Conservation (phyloP, 331 rosid genomes). For the Prunus yedoensis region DNA sequence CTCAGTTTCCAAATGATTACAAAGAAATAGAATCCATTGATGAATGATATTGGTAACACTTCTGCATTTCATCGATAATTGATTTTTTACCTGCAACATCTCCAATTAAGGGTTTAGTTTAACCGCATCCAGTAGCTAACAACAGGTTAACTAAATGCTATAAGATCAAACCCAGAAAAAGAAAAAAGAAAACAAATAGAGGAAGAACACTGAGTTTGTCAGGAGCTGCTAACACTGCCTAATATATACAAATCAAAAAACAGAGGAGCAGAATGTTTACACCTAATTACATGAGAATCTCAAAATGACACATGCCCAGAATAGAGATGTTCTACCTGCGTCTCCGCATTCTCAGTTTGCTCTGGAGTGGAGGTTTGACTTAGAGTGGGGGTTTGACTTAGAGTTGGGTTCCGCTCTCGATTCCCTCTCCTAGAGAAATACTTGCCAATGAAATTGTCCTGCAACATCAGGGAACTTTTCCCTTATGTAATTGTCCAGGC, state of each 20-base stretch:
- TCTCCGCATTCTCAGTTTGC: constrained; percentile 19
- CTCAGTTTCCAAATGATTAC: too few relatives aligned
- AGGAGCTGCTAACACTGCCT: constrained; percentile 18
- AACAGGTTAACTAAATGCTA: constrained; percentile 9
- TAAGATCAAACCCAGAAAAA: background rate
- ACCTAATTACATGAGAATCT: constrained; percentile 12
- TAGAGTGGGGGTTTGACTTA: background rate
- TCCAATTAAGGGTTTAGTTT: constrained; percentile 14
- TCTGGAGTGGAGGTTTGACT: background rate
- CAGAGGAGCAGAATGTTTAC: background rate
- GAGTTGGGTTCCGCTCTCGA: constrained; percentile 34
- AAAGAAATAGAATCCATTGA: background rate
- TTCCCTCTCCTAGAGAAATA: constrained; percentile 43
- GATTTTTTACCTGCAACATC: background rate
- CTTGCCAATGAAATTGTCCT: constrained; percentile 51
- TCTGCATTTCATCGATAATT: background rate
- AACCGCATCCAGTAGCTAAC: constrained; percentile 7
- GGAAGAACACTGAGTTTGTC: background rate
- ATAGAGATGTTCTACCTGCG: constrained; percentile 5
- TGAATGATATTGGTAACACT: background rate
- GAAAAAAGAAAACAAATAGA: background rate
- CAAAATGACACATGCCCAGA: background rate
- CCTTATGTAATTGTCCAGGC: constrained; percentile 57
- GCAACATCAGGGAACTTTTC: constrained; percentile 65
- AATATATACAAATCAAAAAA: constrained; percentile 24